phyloP scores from a whole-genome alignment of 805 yeast species.

The Pichia eremophila region DNA sequence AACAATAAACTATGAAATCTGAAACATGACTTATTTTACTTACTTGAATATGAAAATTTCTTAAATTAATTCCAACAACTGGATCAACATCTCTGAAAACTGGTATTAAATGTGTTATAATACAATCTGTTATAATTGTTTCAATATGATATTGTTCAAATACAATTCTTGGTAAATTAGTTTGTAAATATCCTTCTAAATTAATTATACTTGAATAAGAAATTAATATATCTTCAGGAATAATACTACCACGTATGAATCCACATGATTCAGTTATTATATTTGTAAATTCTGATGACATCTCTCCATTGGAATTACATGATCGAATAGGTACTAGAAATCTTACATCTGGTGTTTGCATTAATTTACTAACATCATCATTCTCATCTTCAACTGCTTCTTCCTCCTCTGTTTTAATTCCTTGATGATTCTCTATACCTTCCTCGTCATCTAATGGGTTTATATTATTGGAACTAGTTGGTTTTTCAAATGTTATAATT shows the following conservation, averaged over 20 bases:
- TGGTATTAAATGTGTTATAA: slow-evolving; percentile 37
- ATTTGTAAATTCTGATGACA: slow-evolving; percentile 21
- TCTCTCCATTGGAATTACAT: slow-evolving; percentile 20
- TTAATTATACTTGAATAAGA: slow-evolving; percentile 28
- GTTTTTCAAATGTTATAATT: slow-evolving; percentile 10
- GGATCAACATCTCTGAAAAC: slow-evolving; percentile 56
- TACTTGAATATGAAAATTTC: slow-evolving; percentile 82
- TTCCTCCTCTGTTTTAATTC: not conserved
- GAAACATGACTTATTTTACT: slow-evolving; percentile 68
- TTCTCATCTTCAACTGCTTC: not conserved
- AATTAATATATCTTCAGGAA: slow-evolving; percentile 43
- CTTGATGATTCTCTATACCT: no score
- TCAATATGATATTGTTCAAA: slow-evolving; percentile 19
- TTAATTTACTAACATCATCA: not conserved
- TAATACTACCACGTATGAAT: slow-evolving; percentile 45
- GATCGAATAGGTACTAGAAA: slow-evolving; percentile 26
- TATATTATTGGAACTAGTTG: not conserved
- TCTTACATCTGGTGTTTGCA: slow-evolving; percentile 18
- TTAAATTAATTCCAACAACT: slow-evolving; percentile 58
- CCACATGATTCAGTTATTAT: slow-evolving; percentile 33
- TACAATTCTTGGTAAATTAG: slow-evolving; percentile 19
- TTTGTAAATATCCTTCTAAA: slow-evolving; percentile 20
- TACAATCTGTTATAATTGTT: slow-evolving; percentile 33
- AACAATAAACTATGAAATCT: slow-evolving; percentile 70
- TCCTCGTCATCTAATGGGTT: slow-evolving; percentile 3